A percentile compares a stretch with the other conserved stretches of the same genome.
Conservation (phyloP, 2,329 filamentous ascomycete genomes). For the Exophiala sp. region DNA sequence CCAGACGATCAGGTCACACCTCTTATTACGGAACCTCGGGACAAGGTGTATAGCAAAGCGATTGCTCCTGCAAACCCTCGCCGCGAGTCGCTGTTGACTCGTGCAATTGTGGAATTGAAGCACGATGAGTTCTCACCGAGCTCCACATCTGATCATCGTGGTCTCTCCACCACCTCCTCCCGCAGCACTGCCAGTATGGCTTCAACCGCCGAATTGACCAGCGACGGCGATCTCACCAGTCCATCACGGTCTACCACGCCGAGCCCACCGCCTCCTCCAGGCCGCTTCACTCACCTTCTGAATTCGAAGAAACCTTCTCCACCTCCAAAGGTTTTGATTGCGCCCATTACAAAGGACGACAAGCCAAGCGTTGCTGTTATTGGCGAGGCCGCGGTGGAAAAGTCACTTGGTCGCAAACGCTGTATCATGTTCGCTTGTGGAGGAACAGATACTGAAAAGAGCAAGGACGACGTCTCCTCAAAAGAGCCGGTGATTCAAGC, state of each 20-base stretch:
- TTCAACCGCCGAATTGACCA: slow-evolving; percentile 89
- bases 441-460: slow-evolving; percentile 54
- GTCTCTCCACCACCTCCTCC: slow-evolving; percentile 59
- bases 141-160: slow-evolving; percentile 19
- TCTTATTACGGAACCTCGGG: slow-evolving; percentile 25
- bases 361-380: slow-evolving; percentile 35
- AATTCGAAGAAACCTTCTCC: slow-evolving; percentile 21
- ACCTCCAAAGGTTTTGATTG: slow-evolving; percentile 27
- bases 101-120: slow-evolving; percentile 69
- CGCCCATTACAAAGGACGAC: slow-evolving; percentile 29
- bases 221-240: slow-evolving; percentile 86
- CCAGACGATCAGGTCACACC: slow-evolving; percentile 57
- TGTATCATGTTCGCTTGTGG: slow-evolving; percentile 92
- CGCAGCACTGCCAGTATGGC: slow-evolving; percentile 76
- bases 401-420: slow-evolving; percentile 70
- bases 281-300: slow-evolving; percentile 34
- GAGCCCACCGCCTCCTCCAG: slow-evolving; percentile 73
- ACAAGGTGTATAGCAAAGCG: slow-evolving; percentile 46
- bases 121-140: slow-evolving; percentile 40
- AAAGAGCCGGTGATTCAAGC: slow-evolving; percentile 31
- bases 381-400: slow-evolving; percentile 58
- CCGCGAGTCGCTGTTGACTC: slow-evolving; percentile 81
- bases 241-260: slow-evolving; percentile 83
- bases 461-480: slow-evolving; percentile 33
- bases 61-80: slow-evolving; percentile 34